phyloP scores from a whole-genome alignment of 2,329 filamentous ascomycete genomes.

The Botrytis paeoniae region DNA sequence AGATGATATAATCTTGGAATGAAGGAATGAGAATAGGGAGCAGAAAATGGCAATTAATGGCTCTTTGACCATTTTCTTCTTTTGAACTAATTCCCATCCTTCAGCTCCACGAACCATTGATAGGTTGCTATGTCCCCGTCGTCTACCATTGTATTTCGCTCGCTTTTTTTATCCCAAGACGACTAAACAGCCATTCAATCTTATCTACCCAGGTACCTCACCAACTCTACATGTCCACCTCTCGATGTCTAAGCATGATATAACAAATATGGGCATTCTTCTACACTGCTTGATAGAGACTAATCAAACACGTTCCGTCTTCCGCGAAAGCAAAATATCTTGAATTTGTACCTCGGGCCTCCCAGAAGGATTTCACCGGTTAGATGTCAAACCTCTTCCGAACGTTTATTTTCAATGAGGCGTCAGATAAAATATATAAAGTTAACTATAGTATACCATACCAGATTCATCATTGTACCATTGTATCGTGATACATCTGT shows the following conservation, averaged over 20 bases:
- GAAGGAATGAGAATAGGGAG: background rate
- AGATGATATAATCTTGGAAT: background rate
- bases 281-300: background rate
- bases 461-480: background rate
- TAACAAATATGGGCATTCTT: background rate
- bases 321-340: conserved; percentile 13
- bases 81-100: background rate
- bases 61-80: background rate
- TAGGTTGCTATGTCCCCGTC: background rate
- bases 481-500: conserved; percentile 3
- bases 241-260: background rate
- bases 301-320: conserved; percentile 7
- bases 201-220: background rate
- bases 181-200: background rate
- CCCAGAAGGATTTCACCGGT: background rate
- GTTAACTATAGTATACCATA: background rate
- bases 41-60: background rate
- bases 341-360: background rate
- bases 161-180: background rate
- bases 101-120: background rate
- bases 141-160: background rate
- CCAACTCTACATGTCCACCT: background rate
- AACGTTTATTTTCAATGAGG: conserved; percentile 7
- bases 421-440: conserved; percentile 1
- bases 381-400: conserved; percentile 7